Conservation (phyloP, 1,139 yeast species). For the Yamadazyma dendronema region DNA sequence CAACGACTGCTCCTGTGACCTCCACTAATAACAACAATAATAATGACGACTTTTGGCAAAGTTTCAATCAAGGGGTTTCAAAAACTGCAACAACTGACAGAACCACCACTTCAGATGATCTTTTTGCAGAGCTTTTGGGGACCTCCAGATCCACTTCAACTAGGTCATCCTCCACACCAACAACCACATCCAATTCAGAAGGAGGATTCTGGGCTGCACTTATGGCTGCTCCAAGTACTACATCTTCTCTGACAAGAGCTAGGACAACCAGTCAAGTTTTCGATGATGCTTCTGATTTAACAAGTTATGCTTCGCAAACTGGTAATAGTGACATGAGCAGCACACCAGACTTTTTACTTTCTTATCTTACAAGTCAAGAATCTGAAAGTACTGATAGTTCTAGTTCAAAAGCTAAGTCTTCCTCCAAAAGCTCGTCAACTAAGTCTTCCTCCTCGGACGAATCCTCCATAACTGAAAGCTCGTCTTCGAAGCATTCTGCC, state of each 20-base stretch:
- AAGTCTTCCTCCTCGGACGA: not conserved
- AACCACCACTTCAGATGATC: not conserved
- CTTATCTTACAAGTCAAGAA: not conserved
- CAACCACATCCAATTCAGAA: conserved; percentile 2
- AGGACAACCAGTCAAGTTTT: not conserved
- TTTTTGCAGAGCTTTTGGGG: not conserved
- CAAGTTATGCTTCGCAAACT: not conserved
- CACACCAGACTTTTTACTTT: not conserved
- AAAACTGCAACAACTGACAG: conserved; percentile 6
- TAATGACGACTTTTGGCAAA: conserved; percentile 10
- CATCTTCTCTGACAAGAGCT: not conserved
- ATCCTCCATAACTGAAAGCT: not conserved
- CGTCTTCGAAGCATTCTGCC: not conserved
- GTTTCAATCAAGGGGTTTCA: conserved; percentile 8
- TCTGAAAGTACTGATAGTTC: not conserved
- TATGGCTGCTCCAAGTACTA: conserved; percentile 2
- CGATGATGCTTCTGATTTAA: conserved; percentile 3
- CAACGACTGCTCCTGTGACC: conserved; percentile 2
- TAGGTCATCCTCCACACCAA: not conserved
- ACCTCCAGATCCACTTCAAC: not conserved
- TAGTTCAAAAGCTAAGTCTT: not conserved
- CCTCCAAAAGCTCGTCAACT: not conserved
- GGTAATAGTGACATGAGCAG: not conserved
- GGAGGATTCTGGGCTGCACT: conserved; percentile 3
- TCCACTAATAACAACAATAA: conserved; percentile 1